Conservation (phyloP, 148 eudicot genomes). For the Vaccinium macrocarpon region DNA sequence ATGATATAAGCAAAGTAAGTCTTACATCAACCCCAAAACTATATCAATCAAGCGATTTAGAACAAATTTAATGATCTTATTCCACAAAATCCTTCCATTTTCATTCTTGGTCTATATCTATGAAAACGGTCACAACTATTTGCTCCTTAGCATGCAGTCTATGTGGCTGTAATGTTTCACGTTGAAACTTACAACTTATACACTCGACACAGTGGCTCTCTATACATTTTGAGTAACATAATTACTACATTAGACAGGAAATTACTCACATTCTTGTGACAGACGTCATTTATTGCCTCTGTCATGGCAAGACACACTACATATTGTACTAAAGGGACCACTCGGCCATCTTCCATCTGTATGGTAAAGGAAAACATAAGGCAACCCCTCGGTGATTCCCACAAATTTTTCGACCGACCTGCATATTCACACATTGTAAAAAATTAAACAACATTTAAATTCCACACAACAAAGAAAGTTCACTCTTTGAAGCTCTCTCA, state of each 20-base stretch:
- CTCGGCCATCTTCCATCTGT: constrained; percentile 84
- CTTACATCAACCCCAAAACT: background rate
- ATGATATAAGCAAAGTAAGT: background rate
- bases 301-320: constrained; percentile 84
- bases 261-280: constrained; percentile 51
- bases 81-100: background rate
- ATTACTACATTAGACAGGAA: background rate
- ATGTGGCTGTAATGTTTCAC: background rate
- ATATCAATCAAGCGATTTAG: background rate
- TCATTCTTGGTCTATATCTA: background rate
- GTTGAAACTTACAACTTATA: background rate
- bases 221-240: background rate
- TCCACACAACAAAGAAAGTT: background rate
- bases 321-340: constrained; percentile 81
- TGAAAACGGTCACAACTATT: background rate
- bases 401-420: constrained; percentile 78
- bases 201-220: background rate
- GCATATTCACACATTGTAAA: constrained; percentile 17
- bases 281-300: constrained; percentile 74
- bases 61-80: background rate
- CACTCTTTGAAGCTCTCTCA: no score
- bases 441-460: background rate
- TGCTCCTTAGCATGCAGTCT: background rate
- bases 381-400: constrained; percentile 91
- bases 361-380: constrained; percentile 76